Base-by-base conservation (phyloP, 192 early-diverging fungal species). In the Linnemannia hyalina region DNA sequence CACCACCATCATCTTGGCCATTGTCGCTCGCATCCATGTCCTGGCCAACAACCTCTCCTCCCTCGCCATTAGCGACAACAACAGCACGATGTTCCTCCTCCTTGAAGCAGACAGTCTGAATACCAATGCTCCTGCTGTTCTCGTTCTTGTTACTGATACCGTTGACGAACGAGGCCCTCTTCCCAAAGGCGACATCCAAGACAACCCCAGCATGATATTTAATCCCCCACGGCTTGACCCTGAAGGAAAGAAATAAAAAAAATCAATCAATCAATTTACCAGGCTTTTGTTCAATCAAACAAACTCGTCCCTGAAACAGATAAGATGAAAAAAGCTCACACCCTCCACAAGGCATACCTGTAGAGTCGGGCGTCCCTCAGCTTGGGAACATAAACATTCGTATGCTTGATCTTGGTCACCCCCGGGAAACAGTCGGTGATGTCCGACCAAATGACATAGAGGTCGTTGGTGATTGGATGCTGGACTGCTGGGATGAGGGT, bases 21-120 rank as follows among this genome's bases (percentile, higher is more conserved):
- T 95, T 36, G 98, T 98, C 88, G 97, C 97, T 91, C 97, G 98
- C 88, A 94, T 98, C 77, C 94, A 95, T 47, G 96, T 98, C 91
- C 97, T 98, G 86, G 98, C 98, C 89, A 89, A 98, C 26, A 98
- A 95, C 80, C 91, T 99, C 47, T 96, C 96, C 49, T 95, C 93
- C 0, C 93, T 95, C 74, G 89, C 93, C 6, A 93, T 96, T 36
- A 96, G 96, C 77, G 94, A 91, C 78, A 95, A 97, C 88, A 96
- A 96, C 92, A 93, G 95, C 29, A 79, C 96, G 23, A 93, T 96
- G 42, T 96, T 96, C 82, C 95, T 96, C 88, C 82, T 96, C 88
- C 82, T 97, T 18, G 82, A 95, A 60, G 96, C 96, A 87, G 93
- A 90, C 93, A 80, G 70, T 54, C 47, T 57, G 16, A 10, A 0